phyloP scores from a whole-genome alignment of 768 basidiomycete species.

The Boletus barrowsii region DNA sequence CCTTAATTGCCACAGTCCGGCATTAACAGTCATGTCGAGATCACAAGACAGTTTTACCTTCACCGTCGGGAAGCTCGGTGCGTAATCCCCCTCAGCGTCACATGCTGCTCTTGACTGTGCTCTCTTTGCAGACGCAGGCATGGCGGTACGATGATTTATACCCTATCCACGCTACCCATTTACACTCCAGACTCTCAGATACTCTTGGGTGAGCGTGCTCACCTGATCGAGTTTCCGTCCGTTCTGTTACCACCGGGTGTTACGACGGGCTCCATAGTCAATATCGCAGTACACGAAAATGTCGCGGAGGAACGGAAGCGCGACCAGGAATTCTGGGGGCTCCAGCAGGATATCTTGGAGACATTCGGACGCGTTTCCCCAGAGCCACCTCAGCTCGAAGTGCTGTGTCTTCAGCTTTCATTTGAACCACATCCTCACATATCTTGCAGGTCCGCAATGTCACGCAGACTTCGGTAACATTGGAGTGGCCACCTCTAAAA shows the following conservation, averaged over 20 bases:
- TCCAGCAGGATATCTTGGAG: conserved; percentile 78
- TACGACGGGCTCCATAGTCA: conserved; percentile 92
- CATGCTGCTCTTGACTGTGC: conserved; percentile 7
- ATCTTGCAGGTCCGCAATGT: conserved; percentile 75
- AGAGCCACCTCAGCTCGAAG: conserved; percentile 68
- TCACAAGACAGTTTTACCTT: conserved; percentile 77
- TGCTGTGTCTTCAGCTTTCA: conserved; percentile 31
- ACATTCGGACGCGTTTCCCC: conserved; percentile 71
- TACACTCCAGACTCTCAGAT: conserved; percentile 48
- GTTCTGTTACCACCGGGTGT: conserved; percentile 90
- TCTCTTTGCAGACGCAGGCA: conserved; percentile 74
- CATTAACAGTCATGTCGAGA: conserved; percentile 30
- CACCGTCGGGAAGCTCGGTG: conserved; percentile 94
- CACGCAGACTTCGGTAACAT: conserved; percentile 94
- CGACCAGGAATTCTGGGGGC: conserved; percentile 75
- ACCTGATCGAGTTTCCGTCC: conserved; percentile 97
- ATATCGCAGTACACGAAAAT: conserved; percentile 93
- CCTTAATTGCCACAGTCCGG: conserved; percentile 1
- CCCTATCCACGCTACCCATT: background rate
- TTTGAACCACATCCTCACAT: background rate
- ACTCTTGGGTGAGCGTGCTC: conserved; percentile 88
- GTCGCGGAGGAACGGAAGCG: conserved; percentile 77
- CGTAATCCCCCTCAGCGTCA: conserved; percentile 24
- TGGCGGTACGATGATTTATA: conserved; percentile 62
- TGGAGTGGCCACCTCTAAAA: conserved; percentile 89